Percentiles rank a stretch among this genome's conserved stretches.
Conservation (phyloP, 2,329 filamentous ascomycete species). For the Lojkania enalia region DNA sequence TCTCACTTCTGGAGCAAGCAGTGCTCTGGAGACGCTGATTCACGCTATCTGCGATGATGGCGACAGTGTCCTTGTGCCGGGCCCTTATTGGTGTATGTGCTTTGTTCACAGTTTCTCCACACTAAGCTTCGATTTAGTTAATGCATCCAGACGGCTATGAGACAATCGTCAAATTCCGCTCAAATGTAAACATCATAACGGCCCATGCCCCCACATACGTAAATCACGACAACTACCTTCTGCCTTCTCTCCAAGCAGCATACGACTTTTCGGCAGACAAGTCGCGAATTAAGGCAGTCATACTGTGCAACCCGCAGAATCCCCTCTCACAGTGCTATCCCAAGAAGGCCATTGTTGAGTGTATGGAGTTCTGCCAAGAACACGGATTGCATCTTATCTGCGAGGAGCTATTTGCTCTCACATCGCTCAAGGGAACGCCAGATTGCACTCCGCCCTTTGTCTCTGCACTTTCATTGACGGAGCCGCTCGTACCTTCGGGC, state of each 20-base stretch:
- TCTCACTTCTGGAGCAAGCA: slow-evolving; percentile 30
- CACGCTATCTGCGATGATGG: slow-evolving; percentile 36
- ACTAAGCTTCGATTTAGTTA: too few relatives aligned
- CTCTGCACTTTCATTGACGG: slow-evolving; percentile 30
- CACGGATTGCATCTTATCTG: slow-evolving; percentile 32
- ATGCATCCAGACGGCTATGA: slow-evolving; percentile 25
- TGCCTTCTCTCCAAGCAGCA: slow-evolving; percentile 34
- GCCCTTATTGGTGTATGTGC: slow-evolving; percentile 38
- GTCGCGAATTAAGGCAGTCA: slow-evolving; percentile 35
- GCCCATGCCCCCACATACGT: slow-evolving; percentile 34
- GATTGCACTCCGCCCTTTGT: slow-evolving; percentile 23
- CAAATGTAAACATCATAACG: slow-evolving; percentile 31
- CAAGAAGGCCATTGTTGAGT: slow-evolving; percentile 27
- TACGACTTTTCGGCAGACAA: slow-evolving; percentile 33
- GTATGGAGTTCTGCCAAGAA: slow-evolving; percentile 40
- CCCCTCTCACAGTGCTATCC: slow-evolving; percentile 32
- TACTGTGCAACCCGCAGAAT: slow-evolving; percentile 35
- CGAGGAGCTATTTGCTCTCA: slow-evolving; percentile 32
- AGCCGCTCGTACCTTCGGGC: slow-evolving; percentile 30
- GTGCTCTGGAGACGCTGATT: slow-evolving; percentile 32
- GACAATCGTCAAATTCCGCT: slow-evolving; percentile 19
- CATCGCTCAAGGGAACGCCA: slow-evolving; percentile 13
- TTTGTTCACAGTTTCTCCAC: too few relatives aligned
- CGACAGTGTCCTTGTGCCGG: slow-evolving; percentile 36
- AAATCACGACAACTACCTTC: slow-evolving; percentile 36